A percentile compares a stretch with the other conserved stretches of the same genome.
Conservation (phyloP, 441 rosid genomes). For the Dalechampia spathulata region DNA sequence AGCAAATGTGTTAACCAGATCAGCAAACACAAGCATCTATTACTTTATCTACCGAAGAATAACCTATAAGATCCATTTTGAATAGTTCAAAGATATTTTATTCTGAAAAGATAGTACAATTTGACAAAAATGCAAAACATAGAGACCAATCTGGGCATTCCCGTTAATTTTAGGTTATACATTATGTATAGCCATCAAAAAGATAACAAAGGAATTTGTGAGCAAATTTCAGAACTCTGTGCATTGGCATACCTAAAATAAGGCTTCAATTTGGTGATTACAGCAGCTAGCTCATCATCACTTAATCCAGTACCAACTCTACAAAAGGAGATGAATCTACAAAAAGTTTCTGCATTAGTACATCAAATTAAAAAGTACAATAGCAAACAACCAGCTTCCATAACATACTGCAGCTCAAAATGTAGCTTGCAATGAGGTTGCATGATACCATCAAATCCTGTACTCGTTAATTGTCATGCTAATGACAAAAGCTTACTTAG, state of each 20-base stretch:
- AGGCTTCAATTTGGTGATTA: slow-evolving; percentile 85
- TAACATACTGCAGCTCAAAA: neutral
- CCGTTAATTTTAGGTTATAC: neutral
- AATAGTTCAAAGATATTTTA: neutral
- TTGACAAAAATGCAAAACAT: too few relatives aligned
- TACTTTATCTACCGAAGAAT: too few relatives aligned
- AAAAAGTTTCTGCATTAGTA: slow-evolving; percentile 16
- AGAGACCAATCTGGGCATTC: too few relatives aligned
- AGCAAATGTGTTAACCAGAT: too few relatives aligned
- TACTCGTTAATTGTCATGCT: too few relatives aligned
- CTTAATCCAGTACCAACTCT: slow-evolving; percentile 95
- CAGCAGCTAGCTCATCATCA: slow-evolving; percentile 78
- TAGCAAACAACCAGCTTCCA: neutral
- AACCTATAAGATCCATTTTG: too few relatives aligned
- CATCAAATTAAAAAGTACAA: neutral
- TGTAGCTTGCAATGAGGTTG: neutral
- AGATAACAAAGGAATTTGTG: neutral
- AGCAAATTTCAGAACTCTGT: neutral
- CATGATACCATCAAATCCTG: neutral
- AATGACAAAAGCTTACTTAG: too few relatives aligned
- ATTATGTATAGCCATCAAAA: neutral
- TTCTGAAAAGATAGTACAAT: too few relatives aligned
- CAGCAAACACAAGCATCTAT: too few relatives aligned
- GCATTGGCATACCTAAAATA: slow-evolving; percentile 55
- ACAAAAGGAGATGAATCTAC: slow-evolving; percentile 93